phyloP scores from a whole-genome alignment of 768 basidiomycete genomes.

The Suillus cothurnatus region DNA sequence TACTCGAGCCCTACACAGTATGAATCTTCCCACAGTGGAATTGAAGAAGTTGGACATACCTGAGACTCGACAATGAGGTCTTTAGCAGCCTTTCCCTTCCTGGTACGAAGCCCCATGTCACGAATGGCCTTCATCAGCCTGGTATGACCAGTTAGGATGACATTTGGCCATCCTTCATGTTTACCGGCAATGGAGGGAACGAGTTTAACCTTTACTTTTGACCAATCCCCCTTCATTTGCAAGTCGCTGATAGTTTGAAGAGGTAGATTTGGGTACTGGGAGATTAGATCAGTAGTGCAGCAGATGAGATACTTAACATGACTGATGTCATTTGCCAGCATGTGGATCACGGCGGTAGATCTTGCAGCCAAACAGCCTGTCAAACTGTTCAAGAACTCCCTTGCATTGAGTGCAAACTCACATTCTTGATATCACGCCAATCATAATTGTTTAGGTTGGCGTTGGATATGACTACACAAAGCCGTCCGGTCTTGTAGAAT shows the following conservation, averaged over 20 bases:
- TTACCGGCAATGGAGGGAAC: constrained; percentile 85
- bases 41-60: constrained; percentile 41
- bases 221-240: constrained; percentile 79
- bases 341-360: constrained; percentile 56
- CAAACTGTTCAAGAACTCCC: constrained; percentile 1
- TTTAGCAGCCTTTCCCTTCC: constrained; percentile 50
- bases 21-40: constrained; percentile 7
- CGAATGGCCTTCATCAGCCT: constrained; percentile 74
- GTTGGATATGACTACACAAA: constrained; percentile 81
- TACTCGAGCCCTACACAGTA: constrained; percentile 72
- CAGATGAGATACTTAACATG: not conserved
- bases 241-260: constrained; percentile 62
- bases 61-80: constrained; percentile 76
- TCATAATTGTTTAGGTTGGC: constrained; percentile 87
- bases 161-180: constrained; percentile 75
- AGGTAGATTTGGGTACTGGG: constrained; percentile 65
- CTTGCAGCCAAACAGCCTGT: constrained; percentile 86
- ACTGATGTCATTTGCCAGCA: constrained; percentile 53
- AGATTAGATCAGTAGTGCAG: constrained; percentile 14
- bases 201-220: constrained; percentile 69
- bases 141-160: constrained; percentile 67
- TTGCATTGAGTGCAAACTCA: constrained; percentile 32
- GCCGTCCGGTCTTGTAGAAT: constrained; percentile 81
- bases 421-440: constrained; percentile 90
- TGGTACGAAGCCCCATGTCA: constrained; percentile 60